Evolutionary conservation across 1,139 yeast species (phyloP), one percentile per base, ranked within the genome.

Genomic region (Zhuliangozyma parablackwelliae): DNA sequence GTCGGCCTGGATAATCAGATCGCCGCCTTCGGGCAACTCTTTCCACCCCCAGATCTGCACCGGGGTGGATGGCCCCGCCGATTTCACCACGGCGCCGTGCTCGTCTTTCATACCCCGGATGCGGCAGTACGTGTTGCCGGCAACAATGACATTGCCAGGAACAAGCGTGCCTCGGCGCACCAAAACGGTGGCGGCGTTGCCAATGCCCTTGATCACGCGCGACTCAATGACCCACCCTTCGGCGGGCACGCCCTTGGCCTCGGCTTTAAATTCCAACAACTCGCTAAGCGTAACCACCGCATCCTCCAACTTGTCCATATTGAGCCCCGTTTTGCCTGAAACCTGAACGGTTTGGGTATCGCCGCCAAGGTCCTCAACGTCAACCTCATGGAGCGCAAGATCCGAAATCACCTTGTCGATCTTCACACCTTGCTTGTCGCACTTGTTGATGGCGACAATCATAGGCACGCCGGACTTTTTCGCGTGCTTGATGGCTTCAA

Each of bases 31-130:
- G 0, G 98, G 98, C 32, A 89, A 63, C 29, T 82, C 92, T 53
- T 86, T 89, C 98, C 98, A 92, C 0, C 99, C 98, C 61, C 89
- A 75, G 6, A 92, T 72, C 51, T 89, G 95, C 1, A 88, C 95
- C 0, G 97, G 97, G 3, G 86, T 82, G 0, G 97, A 85, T 0
- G 99, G 97, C 1, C 79, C 78, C 0, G 96, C 97, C 23, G 59
- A 41, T 45, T 80, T 78, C 10, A 89, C 62, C 1, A 65, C 40
- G 45, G 80, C 80, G 2, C 92, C 92, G 41, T 64, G 57, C 50
- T 88, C 96, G 57, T 88, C 88, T 42, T 72, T 74, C 75, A 92
- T 77, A n/a, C 83, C 80, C 49, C 83, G 78, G 3, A 92, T 92
- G 53, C 86, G 86, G 61, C 96, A 87, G 65, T 82, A 87, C 0